Evolutionary conservation across 352 stramenopile genomes (phyloP).

Genomic region (Phytopythium kandeliae): DNA sequence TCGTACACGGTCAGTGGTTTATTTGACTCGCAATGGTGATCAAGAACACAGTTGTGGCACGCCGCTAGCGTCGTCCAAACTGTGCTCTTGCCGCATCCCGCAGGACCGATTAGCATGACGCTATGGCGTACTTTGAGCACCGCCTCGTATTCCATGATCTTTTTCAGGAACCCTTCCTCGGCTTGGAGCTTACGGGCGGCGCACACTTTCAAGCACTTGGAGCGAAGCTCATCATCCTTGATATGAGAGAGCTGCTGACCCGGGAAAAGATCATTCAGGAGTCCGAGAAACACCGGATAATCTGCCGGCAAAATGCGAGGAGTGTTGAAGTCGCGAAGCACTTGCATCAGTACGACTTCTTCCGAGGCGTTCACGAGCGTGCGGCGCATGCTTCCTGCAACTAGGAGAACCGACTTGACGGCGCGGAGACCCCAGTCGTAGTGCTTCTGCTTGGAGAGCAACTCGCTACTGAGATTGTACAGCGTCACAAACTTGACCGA

Average conservation of each 20-base stretch:
- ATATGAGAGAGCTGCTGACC: slow-evolving; percentile 26
- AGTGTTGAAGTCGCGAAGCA: slow-evolving; percentile 95
- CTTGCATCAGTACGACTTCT: slow-evolving; percentile 92
- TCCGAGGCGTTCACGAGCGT: slow-evolving; percentile 77
- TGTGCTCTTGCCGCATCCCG: slow-evolving; percentile 93
- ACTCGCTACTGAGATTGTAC: slow-evolving; percentile 82
- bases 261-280: slow-evolving; percentile 94
- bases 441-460: slow-evolving; percentile 86
- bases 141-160: slow-evolving; percentile 94
- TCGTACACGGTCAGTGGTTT: slow-evolving; percentile 93
- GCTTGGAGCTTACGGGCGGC: slow-evolving; percentile 77
- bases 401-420: slow-evolving; percentile 95
- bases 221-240: slow-evolving; percentile 40
- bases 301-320: slow-evolving; percentile 91
- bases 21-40: slow-evolving; percentile 40
- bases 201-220: slow-evolving; percentile 46
- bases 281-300: slow-evolving; percentile 91
- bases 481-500: slow-evolving; percentile 90
- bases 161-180: slow-evolving; percentile 95
- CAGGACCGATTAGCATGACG: slow-evolving; percentile 95
- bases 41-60: slow-evolving; percentile 40
- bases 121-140: slow-evolving; percentile 93
- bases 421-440: slow-evolving; percentile 95
- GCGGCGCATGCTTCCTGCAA: slow-evolving; percentile 91
- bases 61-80: slow-evolving; percentile 94